phyloP scores from a whole-genome alignment of 148 eudicot genomes.

The Hydrangea macrophylla region DNA sequence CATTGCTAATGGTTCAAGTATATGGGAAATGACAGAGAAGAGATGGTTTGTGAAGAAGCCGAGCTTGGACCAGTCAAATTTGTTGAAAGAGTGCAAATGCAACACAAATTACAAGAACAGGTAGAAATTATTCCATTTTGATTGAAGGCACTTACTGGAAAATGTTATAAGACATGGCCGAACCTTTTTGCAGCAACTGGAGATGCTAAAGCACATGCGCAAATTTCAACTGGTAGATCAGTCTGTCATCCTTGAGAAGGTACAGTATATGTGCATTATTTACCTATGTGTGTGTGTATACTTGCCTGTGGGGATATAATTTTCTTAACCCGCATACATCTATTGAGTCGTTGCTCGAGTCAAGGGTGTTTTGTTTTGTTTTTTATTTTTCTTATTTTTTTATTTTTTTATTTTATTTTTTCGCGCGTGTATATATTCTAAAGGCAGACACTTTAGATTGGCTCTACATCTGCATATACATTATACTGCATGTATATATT shows the following conservation, averaged over 20 bases:
- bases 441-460: not conserved
- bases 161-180: not conserved
- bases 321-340: not conserved
- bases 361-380: not conserved
- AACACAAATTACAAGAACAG: slow-evolving; percentile 57
- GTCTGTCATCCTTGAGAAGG: slow-evolving; percentile 79
- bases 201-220: slow-evolving; percentile 85
- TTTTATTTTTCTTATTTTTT: not conserved
- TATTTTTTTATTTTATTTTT: not conserved
- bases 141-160: not conserved
- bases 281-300: no score
- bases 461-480: not conserved
- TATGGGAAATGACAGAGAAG: slow-evolving; percentile 57
- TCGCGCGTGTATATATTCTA: not conserved
- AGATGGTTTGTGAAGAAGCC: slow-evolving; percentile 92
- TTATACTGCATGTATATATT: no score
- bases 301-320: no score
- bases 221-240: slow-evolving; percentile 68
- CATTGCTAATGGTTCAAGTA: slow-evolving; percentile 5
- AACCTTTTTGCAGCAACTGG: slow-evolving; percentile 66
- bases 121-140: slow-evolving; percentile 26
- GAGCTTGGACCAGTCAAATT: slow-evolving; percentile 83
- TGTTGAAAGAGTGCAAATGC: slow-evolving; percentile 63
- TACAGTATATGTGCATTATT: slow-evolving; percentile 18
- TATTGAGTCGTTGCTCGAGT: not conserved